Conservation (phyloP, 371 early-diverging fungal species). For the Syncephalastrum contaminatum region DNA sequence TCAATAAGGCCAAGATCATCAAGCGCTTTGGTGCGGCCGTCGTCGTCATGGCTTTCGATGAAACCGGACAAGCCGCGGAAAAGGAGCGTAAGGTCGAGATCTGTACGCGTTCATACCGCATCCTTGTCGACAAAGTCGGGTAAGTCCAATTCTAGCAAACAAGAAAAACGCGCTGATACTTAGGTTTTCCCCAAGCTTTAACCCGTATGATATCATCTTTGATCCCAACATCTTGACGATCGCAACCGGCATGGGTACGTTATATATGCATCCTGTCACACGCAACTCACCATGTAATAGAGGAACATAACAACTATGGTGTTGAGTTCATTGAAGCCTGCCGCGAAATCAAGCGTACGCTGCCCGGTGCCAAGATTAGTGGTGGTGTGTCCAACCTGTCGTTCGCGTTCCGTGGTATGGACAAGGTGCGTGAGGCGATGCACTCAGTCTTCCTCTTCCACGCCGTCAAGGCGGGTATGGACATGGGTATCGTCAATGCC, state of each 20-base stretch:
- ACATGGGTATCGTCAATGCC: constrained; percentile 96
- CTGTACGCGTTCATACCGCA: constrained; percentile 87
- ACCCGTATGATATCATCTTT: constrained; percentile 91
- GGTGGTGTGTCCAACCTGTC: constrained; percentile 95
- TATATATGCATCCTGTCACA: neutral
- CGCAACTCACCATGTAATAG: constrained; percentile 17
- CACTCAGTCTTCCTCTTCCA: constrained; percentile 94
- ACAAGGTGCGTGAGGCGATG: constrained; percentile 90
- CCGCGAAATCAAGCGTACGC: constrained; percentile 68
- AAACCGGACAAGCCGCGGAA: constrained; percentile 88
- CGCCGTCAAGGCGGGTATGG: constrained; percentile 89
- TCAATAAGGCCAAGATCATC: constrained; percentile 84
- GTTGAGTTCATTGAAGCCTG: constrained; percentile 90
- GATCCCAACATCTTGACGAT: constrained; percentile 96
- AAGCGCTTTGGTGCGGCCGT: constrained; percentile 93
- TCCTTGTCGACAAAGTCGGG: constrained; percentile 82
- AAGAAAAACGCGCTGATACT: neutral
- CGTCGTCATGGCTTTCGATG: constrained; percentile 97
- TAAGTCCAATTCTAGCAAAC: constrained; percentile 9
- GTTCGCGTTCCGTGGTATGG: constrained; percentile 95
- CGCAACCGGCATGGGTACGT: constrained; percentile 82
- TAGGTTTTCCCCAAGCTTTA: constrained; percentile 46
- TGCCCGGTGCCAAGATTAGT: constrained; percentile 88
- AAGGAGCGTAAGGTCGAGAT: constrained; percentile 83
- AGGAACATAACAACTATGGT: constrained; percentile 94